Conservation (phyloP, 2,329 filamentous ascomycete genomes). For the Podosphaera fusca region DNA sequence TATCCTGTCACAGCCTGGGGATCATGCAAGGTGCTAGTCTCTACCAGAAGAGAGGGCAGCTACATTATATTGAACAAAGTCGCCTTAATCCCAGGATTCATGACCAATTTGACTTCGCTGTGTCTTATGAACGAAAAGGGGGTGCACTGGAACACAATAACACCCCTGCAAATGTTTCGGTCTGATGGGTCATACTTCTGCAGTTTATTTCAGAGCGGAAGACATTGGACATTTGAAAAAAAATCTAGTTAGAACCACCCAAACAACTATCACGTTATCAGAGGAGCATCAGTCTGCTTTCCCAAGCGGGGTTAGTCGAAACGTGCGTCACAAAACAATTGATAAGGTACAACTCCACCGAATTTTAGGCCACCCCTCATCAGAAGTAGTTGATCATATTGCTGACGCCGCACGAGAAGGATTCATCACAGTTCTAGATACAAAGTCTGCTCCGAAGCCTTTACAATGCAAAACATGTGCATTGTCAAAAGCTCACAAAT, state of each 20-base stretch:
- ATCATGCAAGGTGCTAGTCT: neutral
- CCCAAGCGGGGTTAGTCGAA: neutral
- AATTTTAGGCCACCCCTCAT: neutral
- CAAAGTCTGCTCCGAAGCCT: neutral
- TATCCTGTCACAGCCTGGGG: neutral
- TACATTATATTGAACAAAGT: neutral
- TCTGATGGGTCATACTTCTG: neutral
- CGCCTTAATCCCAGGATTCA: neutral
- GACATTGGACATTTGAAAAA: neutral
- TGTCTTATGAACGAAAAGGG: neutral
- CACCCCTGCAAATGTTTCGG: neutral
- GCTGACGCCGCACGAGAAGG: neutral
- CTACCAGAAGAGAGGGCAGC: neutral
- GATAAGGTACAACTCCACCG: neutral
- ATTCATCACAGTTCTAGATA: neutral
- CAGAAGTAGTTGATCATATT: neutral
- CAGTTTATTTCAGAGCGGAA: neutral
- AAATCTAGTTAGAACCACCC: neutral
- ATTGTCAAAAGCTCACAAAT: neutral
- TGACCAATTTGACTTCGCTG: neutral
- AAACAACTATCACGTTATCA: neutral
- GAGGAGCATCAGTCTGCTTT: neutral
- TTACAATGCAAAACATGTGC: neutral
- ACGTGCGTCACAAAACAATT: neutral
- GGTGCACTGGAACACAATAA: neutral